phyloP scores from a whole-genome alignment of 805 yeast species.

The Clavispora carvajalis region DNA sequence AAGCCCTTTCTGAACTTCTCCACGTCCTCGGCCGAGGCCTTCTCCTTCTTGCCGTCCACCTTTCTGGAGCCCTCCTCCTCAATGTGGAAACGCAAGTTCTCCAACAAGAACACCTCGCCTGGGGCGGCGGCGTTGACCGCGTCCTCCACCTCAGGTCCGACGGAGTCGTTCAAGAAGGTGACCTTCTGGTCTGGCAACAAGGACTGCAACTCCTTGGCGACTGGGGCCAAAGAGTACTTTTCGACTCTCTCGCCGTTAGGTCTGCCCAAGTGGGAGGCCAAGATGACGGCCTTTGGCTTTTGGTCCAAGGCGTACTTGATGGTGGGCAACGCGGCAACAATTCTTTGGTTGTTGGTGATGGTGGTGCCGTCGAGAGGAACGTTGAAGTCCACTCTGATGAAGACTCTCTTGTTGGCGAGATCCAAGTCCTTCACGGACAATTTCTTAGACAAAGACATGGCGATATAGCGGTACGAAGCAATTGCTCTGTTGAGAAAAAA shows the following conservation, averaged over 20 bases:
- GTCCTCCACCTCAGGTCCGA: slow-evolving; percentile 83
- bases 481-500: slow-evolving; percentile 1
- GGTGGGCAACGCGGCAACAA: slow-evolving; percentile 98
- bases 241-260: slow-evolving; percentile 90
- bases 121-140: slow-evolving; percentile 67
- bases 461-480: slow-evolving; percentile 2
- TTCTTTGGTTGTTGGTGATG: slow-evolving; percentile 99
- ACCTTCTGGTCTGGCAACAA: slow-evolving; percentile 63
- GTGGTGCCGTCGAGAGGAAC: slow-evolving; percentile 93
- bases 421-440: slow-evolving; percentile 88
- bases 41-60: slow-evolving; percentile 80
- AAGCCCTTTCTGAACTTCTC: slow-evolving; percentile 83
- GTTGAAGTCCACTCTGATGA: slow-evolving; percentile 96
- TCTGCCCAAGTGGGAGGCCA: slow-evolving; percentile 98
- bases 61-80: slow-evolving; percentile 96
- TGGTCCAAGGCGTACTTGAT: slow-evolving; percentile 91
- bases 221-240: slow-evolving; percentile 91
- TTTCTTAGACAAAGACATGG: slow-evolving; percentile 91
- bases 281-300: slow-evolving; percentile 82
- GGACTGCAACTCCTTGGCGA: slow-evolving; percentile 80
- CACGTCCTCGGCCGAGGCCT: slow-evolving; percentile 84
- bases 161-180: slow-evolving; percentile 82
- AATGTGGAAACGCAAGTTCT: slow-evolving; percentile 97
- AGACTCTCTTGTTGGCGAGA: slow-evolving; percentile 88
- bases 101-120: slow-evolving; percentile 86